These are phyloP conservation scores for Starmerella potacharoeniae DNA, from an alignment of 805 yeast species.

Conservation along the genomic window DNA sequence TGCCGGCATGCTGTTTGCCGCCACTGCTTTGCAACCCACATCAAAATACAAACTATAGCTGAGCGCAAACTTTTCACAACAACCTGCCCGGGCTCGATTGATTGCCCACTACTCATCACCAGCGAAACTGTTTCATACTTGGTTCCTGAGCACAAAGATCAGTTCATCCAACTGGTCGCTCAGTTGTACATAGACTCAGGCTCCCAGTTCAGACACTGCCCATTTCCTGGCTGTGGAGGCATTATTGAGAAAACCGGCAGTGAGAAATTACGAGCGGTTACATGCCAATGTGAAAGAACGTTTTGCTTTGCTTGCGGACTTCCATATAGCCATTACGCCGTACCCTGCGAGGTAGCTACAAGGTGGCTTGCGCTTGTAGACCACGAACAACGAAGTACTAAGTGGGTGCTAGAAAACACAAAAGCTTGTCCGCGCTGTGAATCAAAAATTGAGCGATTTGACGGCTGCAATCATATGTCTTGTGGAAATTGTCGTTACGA, in stretches of 20 bases:
- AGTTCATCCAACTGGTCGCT: constrained; percentile 3
- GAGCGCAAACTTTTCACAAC: constrained; percentile 33
- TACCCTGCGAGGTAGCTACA: constrained; percentile 60
- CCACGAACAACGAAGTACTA: constrained; percentile 78
- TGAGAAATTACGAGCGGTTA: constrained; percentile 38
- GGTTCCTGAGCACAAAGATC: neutral
- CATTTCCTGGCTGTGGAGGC: constrained; percentile 18
- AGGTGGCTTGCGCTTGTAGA: constrained; percentile 68
- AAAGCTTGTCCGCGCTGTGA: constrained; percentile 77
- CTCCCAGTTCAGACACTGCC: constrained; percentile 13
- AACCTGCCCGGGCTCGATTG: constrained; percentile 51
- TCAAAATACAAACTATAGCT: constrained; percentile 34
- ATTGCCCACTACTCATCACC: constrained; percentile 35
- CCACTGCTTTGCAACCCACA: constrained; percentile 55
- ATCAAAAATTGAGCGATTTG: constrained; percentile 76
- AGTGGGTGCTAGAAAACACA: constrained; percentile 80
- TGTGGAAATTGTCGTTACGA: constrained; percentile 67
- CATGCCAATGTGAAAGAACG: constrained; percentile 52
- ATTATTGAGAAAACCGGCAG: constrained; percentile 38
- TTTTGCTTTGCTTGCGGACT: constrained; percentile 67
- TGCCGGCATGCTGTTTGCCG: constrained; percentile 68
- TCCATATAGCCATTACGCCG: constrained; percentile 68
- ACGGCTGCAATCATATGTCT: constrained; percentile 95
- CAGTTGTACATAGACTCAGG: constrained; percentile 6
- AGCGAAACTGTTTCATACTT: constrained; percentile 21